phyloP scores from a whole-genome alignment of 2,329 filamentous ascomycete species.

The Fusarium staphyleae region DNA sequence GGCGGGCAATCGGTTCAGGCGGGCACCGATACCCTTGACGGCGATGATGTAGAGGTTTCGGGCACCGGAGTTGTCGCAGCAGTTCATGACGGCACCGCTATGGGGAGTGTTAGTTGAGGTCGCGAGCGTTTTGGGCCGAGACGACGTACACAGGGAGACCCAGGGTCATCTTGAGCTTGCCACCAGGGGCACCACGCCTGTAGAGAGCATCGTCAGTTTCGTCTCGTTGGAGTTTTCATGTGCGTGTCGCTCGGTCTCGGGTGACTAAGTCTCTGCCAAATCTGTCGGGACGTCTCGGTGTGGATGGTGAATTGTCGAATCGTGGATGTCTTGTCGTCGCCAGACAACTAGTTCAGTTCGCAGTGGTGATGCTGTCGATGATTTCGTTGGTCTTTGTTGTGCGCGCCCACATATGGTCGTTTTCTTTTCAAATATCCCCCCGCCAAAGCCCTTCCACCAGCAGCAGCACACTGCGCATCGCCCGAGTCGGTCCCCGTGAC shows the following conservation, averaged over 20 bases:
- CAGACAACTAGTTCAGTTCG: too few species aligned
- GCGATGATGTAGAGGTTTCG: slow-evolving; percentile 99
- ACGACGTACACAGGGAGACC: slow-evolving; percentile 95
- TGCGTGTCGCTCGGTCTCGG: slow-evolving; percentile 17
- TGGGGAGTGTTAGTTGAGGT: slow-evolving; percentile 16
- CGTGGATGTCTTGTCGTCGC: too few species aligned
- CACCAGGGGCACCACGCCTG: slow-evolving; percentile 91
- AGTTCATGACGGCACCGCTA: slow-evolving; percentile 99
- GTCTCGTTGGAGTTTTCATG: not conserved
- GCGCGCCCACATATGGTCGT: slow-evolving; percentile 19
- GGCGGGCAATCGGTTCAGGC: slow-evolving; percentile 95
- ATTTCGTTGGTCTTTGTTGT: slow-evolving; percentile 26
- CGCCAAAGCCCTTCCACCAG: slow-evolving; percentile 15
- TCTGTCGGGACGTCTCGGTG: slow-evolving; percentile 1
- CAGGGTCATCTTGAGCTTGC: slow-evolving; percentile 99
- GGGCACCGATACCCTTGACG: slow-evolving; percentile 97
- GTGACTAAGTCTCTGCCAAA: slow-evolving; percentile 32
- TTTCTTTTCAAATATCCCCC: slow-evolving; percentile 12
- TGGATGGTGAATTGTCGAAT: not conserved
- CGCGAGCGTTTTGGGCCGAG: slow-evolving; percentile 3
- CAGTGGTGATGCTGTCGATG: not conserved
- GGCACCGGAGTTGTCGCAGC: slow-evolving; percentile 98
- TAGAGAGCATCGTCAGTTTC: slow-evolving; percentile 47
- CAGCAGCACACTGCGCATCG: slow-evolving; percentile 21
- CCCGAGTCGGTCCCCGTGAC: not conserved